These are phyloP conservation scores for Candida argentea DNA, from an alignment of 805 yeast species.

Conservation along the genomic window DNA sequence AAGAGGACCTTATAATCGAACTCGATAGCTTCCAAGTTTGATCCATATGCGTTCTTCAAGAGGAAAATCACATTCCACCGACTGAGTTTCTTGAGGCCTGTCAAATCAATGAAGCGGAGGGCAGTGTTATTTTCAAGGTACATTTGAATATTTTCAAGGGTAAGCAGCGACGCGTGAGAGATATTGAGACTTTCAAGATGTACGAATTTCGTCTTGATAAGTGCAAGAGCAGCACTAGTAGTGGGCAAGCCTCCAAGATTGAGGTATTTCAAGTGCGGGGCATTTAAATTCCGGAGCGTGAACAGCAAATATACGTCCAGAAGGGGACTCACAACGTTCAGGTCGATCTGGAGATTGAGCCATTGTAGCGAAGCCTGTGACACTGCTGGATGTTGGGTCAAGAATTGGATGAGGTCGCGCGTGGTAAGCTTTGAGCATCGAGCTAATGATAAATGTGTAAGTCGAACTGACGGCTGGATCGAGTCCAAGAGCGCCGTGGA, in stretches of 20 bases:
- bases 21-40: slow-evolving; percentile 50
- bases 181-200: slow-evolving; percentile 33
- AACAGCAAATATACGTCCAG: slow-evolving; percentile 38
- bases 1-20: slow-evolving; percentile 48
- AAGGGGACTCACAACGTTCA: slow-evolving; percentile 52
- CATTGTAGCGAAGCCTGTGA: slow-evolving; percentile 41
- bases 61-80: slow-evolving; percentile 40
- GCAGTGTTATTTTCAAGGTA: slow-evolving; percentile 20
- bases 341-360: slow-evolving; percentile 57
- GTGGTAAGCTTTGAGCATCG: slow-evolving; percentile 56
- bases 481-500: slow-evolving; percentile 43
- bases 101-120: slow-evolving; percentile 51
- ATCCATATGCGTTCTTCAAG: slow-evolving; percentile 17
- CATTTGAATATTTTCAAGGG: slow-evolving; percentile 25
- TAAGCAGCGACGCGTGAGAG: slow-evolving; percentile 24
- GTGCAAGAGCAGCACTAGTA: slow-evolving; percentile 24
- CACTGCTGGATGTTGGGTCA: slow-evolving; percentile 62
- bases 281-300: slow-evolving; percentile 34
- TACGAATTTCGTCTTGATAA: slow-evolving; percentile 30
- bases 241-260: slow-evolving; percentile 62
- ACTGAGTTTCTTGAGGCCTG: slow-evolving; percentile 50
- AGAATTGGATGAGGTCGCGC: slow-evolving; percentile 57
- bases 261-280: slow-evolving; percentile 37
- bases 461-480: slow-evolving; percentile 45
- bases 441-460: slow-evolving; percentile 63